Evolutionary conservation across 73 alveolate genomes (phyloP).

Genomic region (Tetrahymena borealis): DNA sequence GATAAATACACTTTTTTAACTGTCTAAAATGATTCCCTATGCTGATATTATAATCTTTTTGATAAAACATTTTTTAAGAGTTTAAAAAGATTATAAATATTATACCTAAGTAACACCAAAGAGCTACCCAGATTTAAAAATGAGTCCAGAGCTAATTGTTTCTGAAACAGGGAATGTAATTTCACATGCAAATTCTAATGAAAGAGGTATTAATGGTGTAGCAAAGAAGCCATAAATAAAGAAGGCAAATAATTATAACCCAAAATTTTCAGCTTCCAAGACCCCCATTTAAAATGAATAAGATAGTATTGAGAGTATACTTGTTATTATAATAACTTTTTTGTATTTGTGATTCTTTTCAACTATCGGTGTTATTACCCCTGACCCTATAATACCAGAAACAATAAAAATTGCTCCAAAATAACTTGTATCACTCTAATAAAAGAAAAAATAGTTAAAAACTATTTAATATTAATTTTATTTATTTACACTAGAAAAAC

Average conservation of each 20-base stretch:
- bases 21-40: too few relatives aligned
- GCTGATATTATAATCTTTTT: too few relatives aligned
- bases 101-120: constrained; percentile 55
- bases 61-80: too few relatives aligned
- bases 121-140: constrained; percentile 58
- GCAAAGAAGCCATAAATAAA: constrained; percentile 59
- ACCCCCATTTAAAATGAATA: constrained; percentile 1
- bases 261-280: constrained; percentile 12
- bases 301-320: constrained; percentile 11
- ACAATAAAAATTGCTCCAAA: constrained; percentile 63
- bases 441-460: background rate
- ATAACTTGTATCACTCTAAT: constrained; percentile 41
- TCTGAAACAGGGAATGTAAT: constrained; percentile 82
- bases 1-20: too few relatives aligned
- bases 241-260: constrained; percentile 21
- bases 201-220: constrained; percentile 75
- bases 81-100: too few relatives aligned
- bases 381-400: constrained; percentile 69
- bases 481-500: constrained; percentile 6
- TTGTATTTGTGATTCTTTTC: constrained; percentile 45
- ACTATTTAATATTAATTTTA: background rate
- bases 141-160: constrained; percentile 75
- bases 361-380: constrained; percentile 42
- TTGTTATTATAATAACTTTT: constrained; percentile 16
- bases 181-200: constrained; percentile 75